These are phyloP conservation scores for Lasiosphaeriaceae sp. DNA, from an alignment of 495 filamentous ascomycete genomes.

Conservation along the genomic window DNA sequence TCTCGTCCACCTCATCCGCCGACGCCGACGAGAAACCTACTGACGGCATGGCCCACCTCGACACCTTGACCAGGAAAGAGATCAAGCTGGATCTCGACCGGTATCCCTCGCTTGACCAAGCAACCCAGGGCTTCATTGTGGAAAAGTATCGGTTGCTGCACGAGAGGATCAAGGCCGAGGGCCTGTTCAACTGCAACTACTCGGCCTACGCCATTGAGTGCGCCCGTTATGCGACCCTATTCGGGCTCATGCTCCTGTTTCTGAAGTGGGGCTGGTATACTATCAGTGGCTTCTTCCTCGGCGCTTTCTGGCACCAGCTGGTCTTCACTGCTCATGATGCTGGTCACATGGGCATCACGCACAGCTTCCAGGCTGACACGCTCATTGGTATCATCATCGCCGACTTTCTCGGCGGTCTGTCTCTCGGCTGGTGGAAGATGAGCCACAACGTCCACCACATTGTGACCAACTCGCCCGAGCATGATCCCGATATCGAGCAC, in stretches of 20 bases:
- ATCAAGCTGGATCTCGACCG: conserved; percentile 72
- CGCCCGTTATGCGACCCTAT: conserved; percentile 72
- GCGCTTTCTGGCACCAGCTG: conserved; percentile 90
- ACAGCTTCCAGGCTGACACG: conserved; percentile 76
- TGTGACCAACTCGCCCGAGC: conserved; percentile 92
- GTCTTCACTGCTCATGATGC: conserved; percentile 96
- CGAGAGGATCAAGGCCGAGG: conserved; percentile 64
- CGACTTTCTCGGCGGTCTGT: conserved; percentile 86
- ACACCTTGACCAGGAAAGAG: conserved; percentile 69
- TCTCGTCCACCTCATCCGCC: conserved; percentile 38
- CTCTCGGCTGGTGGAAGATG: conserved; percentile 93
- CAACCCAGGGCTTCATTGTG: conserved; percentile 74
- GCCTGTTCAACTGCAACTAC: conserved; percentile 85
- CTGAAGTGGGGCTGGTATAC: conserved; percentile 71
- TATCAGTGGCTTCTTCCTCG: conserved; percentile 70
- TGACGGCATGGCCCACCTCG: conserved; percentile 58
- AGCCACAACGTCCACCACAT: conserved; percentile 99
- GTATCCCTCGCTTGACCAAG: conserved; percentile 75
- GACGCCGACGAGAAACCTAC: conserved; percentile 41
- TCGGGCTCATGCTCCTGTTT: conserved; percentile 57
- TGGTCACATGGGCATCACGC: conserved; percentile 96
- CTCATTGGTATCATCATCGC: conserved; percentile 88
- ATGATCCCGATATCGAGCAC: conserved; percentile 96
- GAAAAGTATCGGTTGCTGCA: conserved; percentile 74
- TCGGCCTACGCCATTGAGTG: conserved; percentile 72